Percentiles rank a stretch among this genome's conserved stretches.
phyloP scores from a whole-genome alignment of 179 eudicot genomes.

The Heliamphora pulchella region DNA sequence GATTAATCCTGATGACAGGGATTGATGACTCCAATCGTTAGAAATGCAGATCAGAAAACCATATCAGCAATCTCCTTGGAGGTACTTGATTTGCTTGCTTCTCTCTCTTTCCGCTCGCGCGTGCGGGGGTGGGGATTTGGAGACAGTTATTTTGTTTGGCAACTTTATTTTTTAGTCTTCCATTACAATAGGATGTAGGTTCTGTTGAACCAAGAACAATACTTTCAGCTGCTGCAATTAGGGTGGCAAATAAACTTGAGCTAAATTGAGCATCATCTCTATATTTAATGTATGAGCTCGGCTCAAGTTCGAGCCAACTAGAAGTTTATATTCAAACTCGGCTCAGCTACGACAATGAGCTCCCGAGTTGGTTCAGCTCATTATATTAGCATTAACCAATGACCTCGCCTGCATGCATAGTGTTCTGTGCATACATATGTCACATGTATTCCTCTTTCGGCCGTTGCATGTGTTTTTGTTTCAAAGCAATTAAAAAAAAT shows the following conservation, averaged over 20 bases:
- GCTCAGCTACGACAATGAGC: not conserved
- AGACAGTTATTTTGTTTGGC: no score
- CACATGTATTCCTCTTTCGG: not conserved
- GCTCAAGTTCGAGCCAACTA: not conserved
- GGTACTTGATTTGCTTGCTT: slow-evolving; percentile 34
- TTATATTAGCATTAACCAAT: not conserved
- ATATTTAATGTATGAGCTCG: not conserved
- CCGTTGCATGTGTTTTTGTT: slow-evolving; percentile 3
- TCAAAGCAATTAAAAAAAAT: not conserved
- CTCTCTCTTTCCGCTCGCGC: not conserved
- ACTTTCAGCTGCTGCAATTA: not conserved
- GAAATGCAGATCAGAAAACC: slow-evolving; percentile 93
- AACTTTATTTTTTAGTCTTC: no score
- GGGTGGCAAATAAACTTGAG: not conserved
- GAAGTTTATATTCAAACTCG: not conserved
- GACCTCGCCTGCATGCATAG: not conserved
- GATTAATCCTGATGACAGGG: slow-evolving; percentile 47
- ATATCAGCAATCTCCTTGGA: slow-evolving; percentile 79
- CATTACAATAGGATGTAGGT: no score
- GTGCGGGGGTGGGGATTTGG: no score
- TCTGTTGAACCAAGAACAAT: no score
- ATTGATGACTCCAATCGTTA: slow-evolving; percentile 91
- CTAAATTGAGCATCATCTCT: not conserved
- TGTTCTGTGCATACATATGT: no score
- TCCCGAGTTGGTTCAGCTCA: not conserved